Evolutionary conservation across 2,329 filamentous ascomycete species (phyloP), one percentile per base, ranked within the genome.

Genomic region (Aureobasidium sp.): DNA sequence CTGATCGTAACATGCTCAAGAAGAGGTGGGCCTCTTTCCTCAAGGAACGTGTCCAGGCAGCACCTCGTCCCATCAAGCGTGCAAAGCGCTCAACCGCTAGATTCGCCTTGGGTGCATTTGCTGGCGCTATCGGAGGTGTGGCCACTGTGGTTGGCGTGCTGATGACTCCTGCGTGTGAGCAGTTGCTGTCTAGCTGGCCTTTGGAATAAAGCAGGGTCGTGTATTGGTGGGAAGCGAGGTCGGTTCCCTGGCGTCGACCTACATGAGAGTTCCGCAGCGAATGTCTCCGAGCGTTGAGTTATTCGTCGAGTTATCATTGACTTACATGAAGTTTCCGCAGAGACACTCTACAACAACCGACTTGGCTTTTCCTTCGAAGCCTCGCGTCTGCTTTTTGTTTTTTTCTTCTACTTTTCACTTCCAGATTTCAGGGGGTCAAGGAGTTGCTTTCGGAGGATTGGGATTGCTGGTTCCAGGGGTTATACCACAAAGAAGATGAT

Each of bases 131-230:
- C 15, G 57, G 57, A 17, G 57, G 57, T 49, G 33, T 42, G 1
- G 45, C 45, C 17, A 35, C 57, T 24, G 35, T 49, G n/a, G 29
- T 60, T 33, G 57, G 57, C 6, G 44, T 60, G 8, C 35, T 60
- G 9, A 60, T 60, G 57, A 60, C 57, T 19, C 57, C 57, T 9
- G 14, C n/a, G 24, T 60, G 57, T n/a, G 57, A 60, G 31, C 19
- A 60, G 24, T 11, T 49, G 33, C 45, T 60, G 17, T 5, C 22
- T 7, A 42, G 19, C 14, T 60, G 57, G 57, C 57, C 57, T 15
- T 48, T 58, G 4, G 5, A 19, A 24, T 52, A 37, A 39, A 39
- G 31, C 14, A 8, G 8, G 19, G 49, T 19, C 2, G 33, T 52
- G 19, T 22, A 24, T 37, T 39, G 49, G n/a, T 17, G 8, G 19